phyloP scores from a whole-genome alignment of 768 basidiomycete genomes.

The Hypsizygus marmoreus region DNA sequence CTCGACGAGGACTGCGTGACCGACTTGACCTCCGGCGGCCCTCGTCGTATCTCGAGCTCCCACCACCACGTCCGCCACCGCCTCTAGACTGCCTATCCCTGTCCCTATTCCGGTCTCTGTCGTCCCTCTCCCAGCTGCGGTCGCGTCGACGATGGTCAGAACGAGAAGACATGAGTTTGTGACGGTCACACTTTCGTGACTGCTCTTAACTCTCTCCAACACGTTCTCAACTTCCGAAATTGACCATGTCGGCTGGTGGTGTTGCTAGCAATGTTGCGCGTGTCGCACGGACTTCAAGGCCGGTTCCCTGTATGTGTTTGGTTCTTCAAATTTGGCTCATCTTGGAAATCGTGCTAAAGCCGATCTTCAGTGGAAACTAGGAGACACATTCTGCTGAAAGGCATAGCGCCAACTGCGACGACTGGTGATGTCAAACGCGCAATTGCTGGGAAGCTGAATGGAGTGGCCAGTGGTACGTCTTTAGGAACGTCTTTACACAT shows the following conservation, averaged over 20 bases:
- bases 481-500: neutral
- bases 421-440: conserved; percentile 14
- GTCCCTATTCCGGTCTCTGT: conserved; percentile 44
- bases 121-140: conserved; percentile 65
- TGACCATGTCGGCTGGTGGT: conserved; percentile 14
- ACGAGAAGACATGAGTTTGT: conserved; percentile 55
- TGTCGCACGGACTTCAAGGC: too few species aligned
- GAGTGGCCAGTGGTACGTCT: conserved; percentile 35
- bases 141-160: conserved; percentile 57
- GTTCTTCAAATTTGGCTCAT: too few species aligned
- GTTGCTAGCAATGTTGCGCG: too few species aligned
- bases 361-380: too few species aligned
- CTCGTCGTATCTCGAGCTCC: conserved; percentile 43
- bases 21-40: conserved; percentile 49
- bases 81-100: conserved; percentile 46
- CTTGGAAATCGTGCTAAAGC: too few species aligned
- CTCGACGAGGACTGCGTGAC: conserved; percentile 48
- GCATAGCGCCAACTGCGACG: too few species aligned
- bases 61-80: conserved; percentile 31
- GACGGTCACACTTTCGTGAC: conserved; percentile 19
- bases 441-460: conserved; percentile 6
- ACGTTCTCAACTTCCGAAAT: neutral
- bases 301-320: too few species aligned
- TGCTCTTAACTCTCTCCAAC: neutral
- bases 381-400: too few species aligned